Base-by-base conservation (phyloP, 768 basidiomycete species). In the Astraeus odoratus region DNA sequence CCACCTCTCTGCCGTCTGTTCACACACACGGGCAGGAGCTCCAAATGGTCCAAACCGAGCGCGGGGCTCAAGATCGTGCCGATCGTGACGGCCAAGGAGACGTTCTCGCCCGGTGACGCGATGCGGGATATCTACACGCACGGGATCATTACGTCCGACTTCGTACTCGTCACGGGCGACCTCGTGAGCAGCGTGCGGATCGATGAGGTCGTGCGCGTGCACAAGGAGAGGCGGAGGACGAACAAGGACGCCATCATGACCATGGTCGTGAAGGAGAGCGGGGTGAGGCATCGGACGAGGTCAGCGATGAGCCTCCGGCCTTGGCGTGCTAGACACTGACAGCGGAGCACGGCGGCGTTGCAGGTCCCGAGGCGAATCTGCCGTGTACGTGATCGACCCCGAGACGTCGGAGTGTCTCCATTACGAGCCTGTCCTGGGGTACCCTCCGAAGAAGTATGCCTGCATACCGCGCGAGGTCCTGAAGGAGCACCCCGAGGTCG, bases 211-310 rank as follows among this genome's bases (percentile, higher is more conserved):
- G 86, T 96, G 39, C 76, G 83, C 37, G 80, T 78, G 51, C 95
- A 97, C 70, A 92, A 86, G 72, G 86, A 87, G 62, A 71, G 92
- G 41, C 73, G 91, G 49, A 84, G 83, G 64, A 77, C 72, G 48
- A 90, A 94, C 65, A 89, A 90, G 69, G 88, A 97, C 60, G 88
- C 86, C 30, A 91, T 93, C 57, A 93, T 99, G 91, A 93, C 92
- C 22, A 91, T 98, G 73, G 91, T 90, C 12, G 86, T 88, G 47
- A 89, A 88, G 65, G 81, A 86, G 65, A 79, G 79, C 53, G 85
- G 84, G 12, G 73, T 72, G 7, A 67, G 60, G 50, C 89, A 88
- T 66, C 71, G 86, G 39, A 86, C 86, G 39, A 78, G 83, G 88
- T 86, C 52, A n/a, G n/a, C n/a, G n/a, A 43, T 77, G 16, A 40